Percentiles rank a stretch among this genome's conserved stretches.
phyloP scores from a whole-genome alignment of 1,139 yeast genomes.

The Yamadazyma taylorii region DNA sequence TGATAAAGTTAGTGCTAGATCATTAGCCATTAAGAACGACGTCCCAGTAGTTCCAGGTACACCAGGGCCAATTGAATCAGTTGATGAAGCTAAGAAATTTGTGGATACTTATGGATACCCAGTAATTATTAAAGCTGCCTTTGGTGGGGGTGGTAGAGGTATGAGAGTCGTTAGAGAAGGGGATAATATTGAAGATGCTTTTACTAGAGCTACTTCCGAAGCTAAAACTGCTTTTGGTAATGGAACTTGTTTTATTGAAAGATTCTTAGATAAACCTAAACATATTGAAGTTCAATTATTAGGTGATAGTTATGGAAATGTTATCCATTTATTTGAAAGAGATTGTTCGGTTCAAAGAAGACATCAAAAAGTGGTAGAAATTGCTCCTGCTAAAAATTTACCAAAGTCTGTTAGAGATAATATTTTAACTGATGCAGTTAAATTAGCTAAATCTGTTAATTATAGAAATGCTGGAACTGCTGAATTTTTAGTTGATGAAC shows the following conservation, averaged over 20 bases:
- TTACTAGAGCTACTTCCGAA: slow-evolving; percentile 90
- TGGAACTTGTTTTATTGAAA: slow-evolving; percentile 96
- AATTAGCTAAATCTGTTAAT: slow-evolving; percentile 81
- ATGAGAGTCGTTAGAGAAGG: slow-evolving; percentile 99
- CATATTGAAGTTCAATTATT: slow-evolving; percentile 96
- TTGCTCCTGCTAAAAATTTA: slow-evolving; percentile 96
- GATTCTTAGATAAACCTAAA: slow-evolving; percentile 93
- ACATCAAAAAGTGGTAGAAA: slow-evolving; percentile 98
- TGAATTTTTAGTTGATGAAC: slow-evolving; percentile 90
- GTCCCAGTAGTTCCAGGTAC: slow-evolving; percentile 99
- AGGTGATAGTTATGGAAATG: slow-evolving; percentile 94
- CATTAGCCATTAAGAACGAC: slow-evolving; percentile 72
- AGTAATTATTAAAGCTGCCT: slow-evolving; percentile 97
- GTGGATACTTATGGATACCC: slow-evolving; percentile 88
- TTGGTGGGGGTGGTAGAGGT: slow-evolving; percentile 99
- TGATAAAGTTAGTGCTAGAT: slow-evolving; percentile 94
- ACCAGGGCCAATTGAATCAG: slow-evolving; percentile 88
- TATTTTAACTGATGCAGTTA: slow-evolving; percentile 91
- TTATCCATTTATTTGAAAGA: slow-evolving; percentile 93
- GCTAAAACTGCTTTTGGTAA: slow-evolving; percentile 95
- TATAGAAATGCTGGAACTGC: slow-evolving; percentile 99
- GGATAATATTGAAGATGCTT: slow-evolving; percentile 89
- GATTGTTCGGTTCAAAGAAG: slow-evolving; percentile 99
- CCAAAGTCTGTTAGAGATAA: slow-evolving; percentile 84
- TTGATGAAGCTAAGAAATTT: slow-evolving; percentile 75